Evolutionary conservation across 768 basidiomycete species (phyloP).

Genomic region (Nevesoporus exiguus): DNA sequence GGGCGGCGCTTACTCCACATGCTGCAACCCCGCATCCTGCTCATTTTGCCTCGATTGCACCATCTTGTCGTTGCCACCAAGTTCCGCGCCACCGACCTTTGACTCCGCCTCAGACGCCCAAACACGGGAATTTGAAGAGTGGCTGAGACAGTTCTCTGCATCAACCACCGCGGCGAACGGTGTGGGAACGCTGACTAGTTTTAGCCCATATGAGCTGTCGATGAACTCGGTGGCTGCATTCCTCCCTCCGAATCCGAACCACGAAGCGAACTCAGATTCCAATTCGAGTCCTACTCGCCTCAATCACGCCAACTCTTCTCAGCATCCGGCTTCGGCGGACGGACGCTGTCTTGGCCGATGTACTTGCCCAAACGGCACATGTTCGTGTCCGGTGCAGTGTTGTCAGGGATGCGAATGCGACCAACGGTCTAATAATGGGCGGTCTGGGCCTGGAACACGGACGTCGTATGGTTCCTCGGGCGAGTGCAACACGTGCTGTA

Average conservation of each 20-base stretch:
- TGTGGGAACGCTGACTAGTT: constrained; percentile 19
- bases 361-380: constrained; percentile 31
- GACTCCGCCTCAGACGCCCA: constrained; percentile 43
- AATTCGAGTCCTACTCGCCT: constrained; percentile 1
- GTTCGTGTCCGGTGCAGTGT: constrained; percentile 33
- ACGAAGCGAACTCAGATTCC: constrained; percentile 5
- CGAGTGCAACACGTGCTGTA: constrained; percentile 29
- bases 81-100: constrained; percentile 39
- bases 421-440: constrained; percentile 22
- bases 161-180: constrained; percentile 14
- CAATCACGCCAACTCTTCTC: constrained; percentile 12
- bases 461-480: constrained; percentile 33
- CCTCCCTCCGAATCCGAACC: constrained; percentile 7
- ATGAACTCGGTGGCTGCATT: constrained; percentile 19
- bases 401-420: constrained; percentile 32
- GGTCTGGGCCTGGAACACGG: constrained; percentile 9
- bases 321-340: constrained; percentile 17
- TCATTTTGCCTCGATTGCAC: constrained; percentile 62
- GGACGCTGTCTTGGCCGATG: constrained; percentile 35
- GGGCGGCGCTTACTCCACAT: constrained; percentile 38
- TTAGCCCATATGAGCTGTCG: constrained; percentile 32
- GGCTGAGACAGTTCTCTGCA: constrained; percentile 50
- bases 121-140: constrained; percentile 55
- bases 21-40: constrained; percentile 38
- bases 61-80: constrained; percentile 47